These are phyloP conservation scores for Raphanus raphanistrum DNA, from an alignment of 345 rosid genomes.

Conservation along the genomic window DNA sequence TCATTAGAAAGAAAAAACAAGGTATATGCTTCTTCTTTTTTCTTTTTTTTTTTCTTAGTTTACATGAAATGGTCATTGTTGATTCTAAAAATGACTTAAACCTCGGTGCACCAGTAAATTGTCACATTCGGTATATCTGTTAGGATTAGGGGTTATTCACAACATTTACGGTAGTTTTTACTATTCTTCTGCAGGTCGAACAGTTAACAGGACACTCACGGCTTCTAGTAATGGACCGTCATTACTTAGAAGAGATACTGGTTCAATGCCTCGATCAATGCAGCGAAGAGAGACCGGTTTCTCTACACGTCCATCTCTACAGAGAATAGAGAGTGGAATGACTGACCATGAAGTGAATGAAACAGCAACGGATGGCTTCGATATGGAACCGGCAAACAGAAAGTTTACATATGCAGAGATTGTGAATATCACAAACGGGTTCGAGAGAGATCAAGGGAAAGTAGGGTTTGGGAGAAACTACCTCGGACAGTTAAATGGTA, in stretches of 20 bases:
- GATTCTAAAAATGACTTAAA: too few relatives aligned
- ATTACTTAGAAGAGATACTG: conserved; percentile 33
- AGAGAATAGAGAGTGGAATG: conserved; percentile 37
- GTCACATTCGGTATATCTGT: too few relatives aligned
- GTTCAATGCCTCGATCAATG: conserved; percentile 21
- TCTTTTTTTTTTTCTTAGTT: neutral
- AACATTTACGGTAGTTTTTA: neutral
- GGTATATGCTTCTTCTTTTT: neutral
- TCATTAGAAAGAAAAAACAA: conserved; percentile 24
- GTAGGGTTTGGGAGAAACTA: conserved; percentile 61
- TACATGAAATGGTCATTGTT: neutral
- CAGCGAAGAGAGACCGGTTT: conserved; percentile 35
- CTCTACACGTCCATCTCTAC: conserved; percentile 17
- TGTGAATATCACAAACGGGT: conserved; percentile 44
- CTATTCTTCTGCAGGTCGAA: conserved; percentile 7
- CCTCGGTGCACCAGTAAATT: too few relatives aligned
- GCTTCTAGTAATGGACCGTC: conserved; percentile 33
- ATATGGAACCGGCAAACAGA: conserved; percentile 32
- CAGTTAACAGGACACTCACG: conserved; percentile 1
- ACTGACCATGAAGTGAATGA: conserved; percentile 21
- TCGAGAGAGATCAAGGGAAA: conserved; percentile 46
- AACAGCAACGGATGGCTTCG: conserved; percentile 23
- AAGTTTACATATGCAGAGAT: conserved; percentile 44
- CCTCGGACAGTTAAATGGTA: conserved; percentile 43
- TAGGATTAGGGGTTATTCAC: too few relatives aligned